These are phyloP conservation scores for Trichosporon ovoides DNA, from an alignment of 1,284 basidiomycete genomes.

Conservation along the genomic window DNA sequence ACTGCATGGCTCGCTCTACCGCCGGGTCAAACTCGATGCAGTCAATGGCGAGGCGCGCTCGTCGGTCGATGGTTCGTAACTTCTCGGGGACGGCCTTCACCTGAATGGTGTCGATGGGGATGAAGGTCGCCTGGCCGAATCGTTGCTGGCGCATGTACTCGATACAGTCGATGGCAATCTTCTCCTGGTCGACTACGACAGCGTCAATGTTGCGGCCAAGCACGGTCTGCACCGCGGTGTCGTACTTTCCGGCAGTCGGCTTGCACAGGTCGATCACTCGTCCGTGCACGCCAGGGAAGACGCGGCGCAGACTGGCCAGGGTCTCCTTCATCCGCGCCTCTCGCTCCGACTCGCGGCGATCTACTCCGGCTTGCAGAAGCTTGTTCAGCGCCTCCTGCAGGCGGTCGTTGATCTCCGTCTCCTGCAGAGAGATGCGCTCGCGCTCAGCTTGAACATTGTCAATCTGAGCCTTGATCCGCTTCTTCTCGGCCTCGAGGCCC, in stretches of 20 bases:
- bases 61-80: slow-evolving; percentile 82
- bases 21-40: slow-evolving; percentile 81
- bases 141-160: slow-evolving; percentile 96
- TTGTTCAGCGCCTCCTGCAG: slow-evolving; percentile 76
- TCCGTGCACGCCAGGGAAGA: slow-evolving; percentile 87
- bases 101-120: slow-evolving; percentile 93
- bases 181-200: slow-evolving; percentile 92
- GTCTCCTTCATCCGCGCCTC: slow-evolving; percentile 82
- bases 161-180: slow-evolving; percentile 95
- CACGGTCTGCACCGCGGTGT: slow-evolving; percentile 85
- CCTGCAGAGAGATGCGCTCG: slow-evolving; percentile 57
- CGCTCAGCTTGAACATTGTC: slow-evolving; percentile 40
- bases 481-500: slow-evolving; percentile 46
- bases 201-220: slow-evolving; percentile 93
- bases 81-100: slow-evolving; percentile 92
- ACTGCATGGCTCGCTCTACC: slow-evolving; percentile 89
- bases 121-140: slow-evolving; percentile 90
- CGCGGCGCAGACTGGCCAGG: slow-evolving; percentile 70
- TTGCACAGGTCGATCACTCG: slow-evolving; percentile 89
- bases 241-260: slow-evolving; percentile 87
- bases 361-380: slow-evolving; percentile 79
- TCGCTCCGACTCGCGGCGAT: slow-evolving; percentile 76
- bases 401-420: slow-evolving; percentile 85
- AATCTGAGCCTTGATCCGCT: slow-evolving; percentile 36
- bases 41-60: slow-evolving; percentile 88